These are phyloP conservation scores for Paramecium caudatum DNA, from an alignment of 73 alveolate genomes.

Conservation along the genomic window DNA sequence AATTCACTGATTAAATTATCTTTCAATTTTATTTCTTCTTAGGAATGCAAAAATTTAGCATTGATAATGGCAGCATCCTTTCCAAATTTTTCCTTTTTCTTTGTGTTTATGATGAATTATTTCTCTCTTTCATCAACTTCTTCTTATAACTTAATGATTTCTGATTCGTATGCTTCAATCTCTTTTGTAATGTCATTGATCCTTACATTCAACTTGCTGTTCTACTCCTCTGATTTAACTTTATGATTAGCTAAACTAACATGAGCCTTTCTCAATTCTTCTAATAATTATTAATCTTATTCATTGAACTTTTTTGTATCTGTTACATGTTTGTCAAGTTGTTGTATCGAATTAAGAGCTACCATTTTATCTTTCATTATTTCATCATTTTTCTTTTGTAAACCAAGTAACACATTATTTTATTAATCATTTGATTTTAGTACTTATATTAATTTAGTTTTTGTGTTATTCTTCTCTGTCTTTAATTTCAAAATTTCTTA, in stretches of 20 bases:
- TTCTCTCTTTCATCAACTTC: slow-evolving; percentile 80
- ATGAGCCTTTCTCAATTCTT: slow-evolving; percentile 87
- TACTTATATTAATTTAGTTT: slow-evolving; percentile 52
- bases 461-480: slow-evolving; percentile 58
- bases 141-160: slow-evolving; percentile 78
- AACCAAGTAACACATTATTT: slow-evolving; percentile 60
- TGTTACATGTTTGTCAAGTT: slow-evolving; percentile 70
- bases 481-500: slow-evolving; percentile 57
- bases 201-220: slow-evolving; percentile 79
- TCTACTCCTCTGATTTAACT: slow-evolving; percentile 83
- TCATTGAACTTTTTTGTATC: slow-evolving; percentile 85
- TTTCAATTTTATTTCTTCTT: slow-evolving; percentile 93
- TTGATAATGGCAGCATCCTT: slow-evolving; percentile 92
- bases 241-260: slow-evolving; percentile 84
- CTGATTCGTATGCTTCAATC: slow-evolving; percentile 76
- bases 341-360: slow-evolving; percentile 67
- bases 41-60: slow-evolving; percentile 88
- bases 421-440: slow-evolving; percentile 73
- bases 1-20: slow-evolving; percentile 93
- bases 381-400: slow-evolving; percentile 81
- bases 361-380: slow-evolving; percentile 81
- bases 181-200: slow-evolving; percentile 78
- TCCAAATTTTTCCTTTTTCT: slow-evolving; percentile 93
- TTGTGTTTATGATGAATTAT: slow-evolving; percentile 76
- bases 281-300: slow-evolving; percentile 84